Base-by-base conservation (phyloP, 495 filamentous ascomycete genomes). In the Ascodesmis nigricans region DNA sequence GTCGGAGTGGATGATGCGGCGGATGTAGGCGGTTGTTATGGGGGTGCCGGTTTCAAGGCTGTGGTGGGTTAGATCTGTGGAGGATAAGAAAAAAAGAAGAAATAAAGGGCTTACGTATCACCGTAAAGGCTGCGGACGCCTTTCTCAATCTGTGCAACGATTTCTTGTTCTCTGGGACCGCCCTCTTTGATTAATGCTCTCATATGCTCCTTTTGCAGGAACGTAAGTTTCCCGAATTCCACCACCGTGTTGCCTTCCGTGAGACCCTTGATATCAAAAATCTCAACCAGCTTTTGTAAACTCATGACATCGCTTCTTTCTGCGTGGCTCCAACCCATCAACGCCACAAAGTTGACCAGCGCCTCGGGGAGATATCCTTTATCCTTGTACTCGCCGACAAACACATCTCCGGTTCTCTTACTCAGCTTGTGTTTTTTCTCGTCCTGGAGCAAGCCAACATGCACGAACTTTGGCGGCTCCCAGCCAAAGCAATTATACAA, bases 401-500 rank as follows among this genome's bases (percentile, higher is more conserved):
- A 67, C 18, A 78, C 67, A 35, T 75, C 73, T 1, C 64, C 59
- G 21, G 75, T 70, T 21, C 87, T 69, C 54, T 97, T 97, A 58
- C 82, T 92, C 27, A 95, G 61, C 54, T 97, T 97, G 42, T 79
- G 71, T 6, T 69, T 62, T 22, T 70, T 57, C 40, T 64, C 53
- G 48, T 92, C 74, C 10, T 78, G 68, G 0, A 97, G 68, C 3
- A 97, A 58, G 10, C 82, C 79, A 8, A 95, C 77, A 55, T 97
- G 87, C 21, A 73, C 82, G 51, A 87, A 97, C 21, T 53, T 39
- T 1, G 87, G 87, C 1, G 71, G 69, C n/a, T 62, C 48, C 87
- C 87, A 97, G 2, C 71, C 68, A 53, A 97, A 91, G 5, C 81
- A 81, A 32, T 75, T 56, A 55, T 97, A 95, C 19, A 97, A 55